Base-by-base conservation (phyloP, 352 stramenopile genomes). In the Phytophthora nicotianae region DNA sequence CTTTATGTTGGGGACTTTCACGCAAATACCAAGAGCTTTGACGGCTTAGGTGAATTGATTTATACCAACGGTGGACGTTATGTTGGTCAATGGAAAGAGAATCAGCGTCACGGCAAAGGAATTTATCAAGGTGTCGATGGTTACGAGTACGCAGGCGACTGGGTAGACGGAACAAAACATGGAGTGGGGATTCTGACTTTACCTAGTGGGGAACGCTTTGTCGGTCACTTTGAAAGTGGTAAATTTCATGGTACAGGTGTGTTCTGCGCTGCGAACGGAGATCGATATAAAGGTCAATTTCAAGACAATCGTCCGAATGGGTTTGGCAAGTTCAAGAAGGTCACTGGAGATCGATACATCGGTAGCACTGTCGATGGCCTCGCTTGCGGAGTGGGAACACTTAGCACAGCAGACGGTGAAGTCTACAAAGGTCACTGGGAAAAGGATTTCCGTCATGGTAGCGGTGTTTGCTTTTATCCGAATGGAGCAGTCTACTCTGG, bases 401-500 rank as follows among this genome's bases (percentile, higher is more conserved):
- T 98, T 14, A 69, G 78, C 4, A 92, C 79, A 24, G 74, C 81
- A 0, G 84, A 94, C 32, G 93, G 93, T 5, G 91, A 97, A 65
- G 73, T 90, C n/a, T 98, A 98, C 79, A 94, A 97, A 62, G 86
- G 86, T 0, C 48, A 90, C 37, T 95, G 84, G 84, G 52, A 76
- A 8, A 62, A 52, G 2, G 84, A 89, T 54, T 86, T 79, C 50
- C 84, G 81, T 10, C 74, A 91, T 35, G 81, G 84, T 1, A 77
- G 52, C 5, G 86, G 86, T 14, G 81, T 92, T 33, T 90, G 79
- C 23, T 93, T 84, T 55, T 93, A 93, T 48, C 58, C 81, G 0
- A 93, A 93, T 58, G 86, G 86, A 7, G 77, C 79, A 7, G 68
- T 93, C 5, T 95, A 93, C 61, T 81, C 81, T 26, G 86, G 86